Evolutionary conservation across 805 yeast species (phyloP).

Genomic region (Cyberlindnera amylophila): DNA sequence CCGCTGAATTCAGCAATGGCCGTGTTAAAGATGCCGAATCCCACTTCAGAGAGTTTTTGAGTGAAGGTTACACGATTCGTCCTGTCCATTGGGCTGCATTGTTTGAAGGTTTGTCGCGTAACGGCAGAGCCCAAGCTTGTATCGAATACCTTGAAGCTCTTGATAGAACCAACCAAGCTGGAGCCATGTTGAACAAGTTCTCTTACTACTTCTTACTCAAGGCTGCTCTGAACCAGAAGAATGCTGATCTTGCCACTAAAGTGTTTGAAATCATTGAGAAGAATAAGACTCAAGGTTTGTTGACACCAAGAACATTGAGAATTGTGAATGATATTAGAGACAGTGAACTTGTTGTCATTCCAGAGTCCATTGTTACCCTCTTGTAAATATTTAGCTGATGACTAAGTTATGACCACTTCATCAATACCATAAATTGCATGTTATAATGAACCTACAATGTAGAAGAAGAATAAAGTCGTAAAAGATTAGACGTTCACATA

Average conservation of each 20-base stretch:
- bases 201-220: conserved; percentile 21
- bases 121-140: conserved; percentile 11
- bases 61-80: conserved; percentile 8
- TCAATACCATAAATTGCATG: too few relatives aligned
- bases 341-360: conserved; percentile 15
- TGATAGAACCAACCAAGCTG: conserved; percentile 2
- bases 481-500: too few relatives aligned
- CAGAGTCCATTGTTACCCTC: conserved; percentile 13
- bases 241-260: conserved; percentile 21
- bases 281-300: not conserved
- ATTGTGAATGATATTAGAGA: conserved; percentile 9
- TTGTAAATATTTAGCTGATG: conserved; percentile 11
- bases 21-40: conserved; percentile 36
- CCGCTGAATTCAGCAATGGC: conserved; percentile 43
- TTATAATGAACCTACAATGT: too few relatives aligned
- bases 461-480: too few relatives aligned
- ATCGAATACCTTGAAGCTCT: conserved; percentile 17
- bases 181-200: conserved; percentile 14
- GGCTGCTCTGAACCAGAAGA: conserved; percentile 15
- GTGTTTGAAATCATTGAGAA: conserved; percentile 14
- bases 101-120: conserved; percentile 23
- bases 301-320: conserved; percentile 9
- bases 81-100: conserved; percentile 24
- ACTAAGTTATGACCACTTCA: too few relatives aligned
- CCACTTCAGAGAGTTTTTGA: conserved; percentile 33